These are phyloP conservation scores for Cercospora sp. DNA, from an alignment of 2,329 filamentous ascomycete genomes.

Conservation along the genomic window DNA sequence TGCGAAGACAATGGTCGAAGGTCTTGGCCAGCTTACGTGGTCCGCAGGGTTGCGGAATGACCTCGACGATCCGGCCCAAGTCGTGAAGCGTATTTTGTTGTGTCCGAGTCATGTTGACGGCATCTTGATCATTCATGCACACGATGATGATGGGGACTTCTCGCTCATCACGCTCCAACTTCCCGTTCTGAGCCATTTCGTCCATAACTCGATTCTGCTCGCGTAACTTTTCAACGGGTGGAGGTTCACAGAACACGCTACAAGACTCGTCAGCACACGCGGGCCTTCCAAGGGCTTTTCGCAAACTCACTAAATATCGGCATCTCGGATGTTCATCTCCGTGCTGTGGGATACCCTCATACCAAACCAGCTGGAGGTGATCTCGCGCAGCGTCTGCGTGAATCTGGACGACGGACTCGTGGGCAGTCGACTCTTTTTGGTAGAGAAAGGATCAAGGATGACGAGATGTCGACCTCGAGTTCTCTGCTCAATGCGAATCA, in stretches of 20 bases:
- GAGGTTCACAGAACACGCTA: constrained; percentile 28
- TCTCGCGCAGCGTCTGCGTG: constrained; percentile 26
- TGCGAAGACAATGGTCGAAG: constrained; percentile 36
- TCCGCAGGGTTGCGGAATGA: constrained; percentile 42
- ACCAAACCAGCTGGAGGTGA: constrained; percentile 29
- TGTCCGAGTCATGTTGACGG: constrained; percentile 28
- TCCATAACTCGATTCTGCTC: constrained; percentile 14
- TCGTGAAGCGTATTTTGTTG: constrained; percentile 23
- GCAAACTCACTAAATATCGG: constrained; percentile 23
- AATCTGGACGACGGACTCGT: constrained; percentile 23
- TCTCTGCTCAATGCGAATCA: constrained; percentile 16
- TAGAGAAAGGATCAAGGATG: constrained; percentile 21
- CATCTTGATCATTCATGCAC: constrained; percentile 40
- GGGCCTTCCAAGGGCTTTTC: not conserved
- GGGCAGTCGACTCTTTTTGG: not conserved
- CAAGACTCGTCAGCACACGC: not conserved
- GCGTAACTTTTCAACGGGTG: constrained; percentile 25
- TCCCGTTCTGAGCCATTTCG: not conserved
- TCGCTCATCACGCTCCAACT: not conserved
- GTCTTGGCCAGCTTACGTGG: constrained; percentile 44
- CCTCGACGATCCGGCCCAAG: constrained; percentile 35
- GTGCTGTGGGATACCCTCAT: constrained; percentile 25
- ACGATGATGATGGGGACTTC: constrained; percentile 39
- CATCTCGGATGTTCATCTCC: constrained; percentile 22
- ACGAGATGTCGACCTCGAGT: constrained; percentile 27